These are phyloP conservation scores for Kodamaea ohmeri DNA, from an alignment of 1,139 yeast genomes.

Conservation along the genomic window DNA sequence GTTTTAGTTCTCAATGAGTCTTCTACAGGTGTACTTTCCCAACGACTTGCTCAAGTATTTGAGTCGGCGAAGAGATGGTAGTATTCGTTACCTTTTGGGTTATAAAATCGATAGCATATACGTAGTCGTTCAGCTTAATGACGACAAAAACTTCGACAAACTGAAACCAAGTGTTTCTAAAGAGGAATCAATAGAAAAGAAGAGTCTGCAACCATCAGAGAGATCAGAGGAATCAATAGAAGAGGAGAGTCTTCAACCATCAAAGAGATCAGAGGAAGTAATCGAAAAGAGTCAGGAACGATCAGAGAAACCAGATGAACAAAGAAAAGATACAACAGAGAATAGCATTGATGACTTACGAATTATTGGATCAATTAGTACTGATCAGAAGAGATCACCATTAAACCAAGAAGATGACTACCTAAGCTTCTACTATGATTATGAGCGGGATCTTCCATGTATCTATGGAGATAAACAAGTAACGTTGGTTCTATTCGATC, in stretches of 20 bases:
- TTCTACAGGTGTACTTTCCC: constrained; percentile 37
- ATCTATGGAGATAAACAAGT: constrained; percentile 11
- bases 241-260: no score
- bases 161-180: not conserved
- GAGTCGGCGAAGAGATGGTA: constrained; percentile 6
- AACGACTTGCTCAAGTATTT: constrained; percentile 24
- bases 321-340: not conserved
- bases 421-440: constrained; percentile 8
- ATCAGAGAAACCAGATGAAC: not conserved
- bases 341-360: constrained; percentile 14
- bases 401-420: not conserved
- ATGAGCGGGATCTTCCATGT: constrained; percentile 2
- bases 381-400: not conserved
- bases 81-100: constrained; percentile 24
- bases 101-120: constrained; percentile 19
- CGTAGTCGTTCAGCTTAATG: constrained; percentile 21
- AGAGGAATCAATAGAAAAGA: not conserved
- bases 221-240: no score
- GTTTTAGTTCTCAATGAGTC: constrained; percentile 29
- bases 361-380: constrained; percentile 23
- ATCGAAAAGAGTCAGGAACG: no score
- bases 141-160: constrained; percentile 1
- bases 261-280: no score
- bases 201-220: no score
- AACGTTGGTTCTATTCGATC: constrained; percentile 58